These are phyloP conservation scores for Podospora australis DNA, from an alignment of 495 filamentous ascomycete species.

Conservation along the genomic window DNA sequence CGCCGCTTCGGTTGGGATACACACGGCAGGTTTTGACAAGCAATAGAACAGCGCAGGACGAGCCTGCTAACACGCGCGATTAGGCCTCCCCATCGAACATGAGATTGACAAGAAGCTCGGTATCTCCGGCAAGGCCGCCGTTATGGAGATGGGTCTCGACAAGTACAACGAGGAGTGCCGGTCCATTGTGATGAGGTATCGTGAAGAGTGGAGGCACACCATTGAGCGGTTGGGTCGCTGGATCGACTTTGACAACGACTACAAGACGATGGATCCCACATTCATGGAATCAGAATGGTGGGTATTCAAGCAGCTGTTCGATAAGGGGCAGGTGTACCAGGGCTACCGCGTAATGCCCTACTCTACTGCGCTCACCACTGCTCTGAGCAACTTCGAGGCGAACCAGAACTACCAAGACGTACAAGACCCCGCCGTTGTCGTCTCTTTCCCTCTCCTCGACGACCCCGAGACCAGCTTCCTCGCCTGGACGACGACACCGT, in stretches of 20 bases:
- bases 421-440: slow-evolving; percentile 86
- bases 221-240: slow-evolving; percentile 89
- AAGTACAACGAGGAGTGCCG: slow-evolving; percentile 92
- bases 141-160: slow-evolving; percentile 77
- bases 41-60: no score
- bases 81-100: slow-evolving; percentile 88
- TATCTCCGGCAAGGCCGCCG: slow-evolving; percentile 82
- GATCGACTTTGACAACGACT: slow-evolving; percentile 98
- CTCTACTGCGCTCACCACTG: slow-evolving; percentile 83
- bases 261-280: slow-evolving; percentile 92
- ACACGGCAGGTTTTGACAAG: no score
- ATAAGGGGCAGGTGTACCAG: slow-evolving; percentile 82
- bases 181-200: slow-evolving; percentile 90
- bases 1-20: slow-evolving; percentile 75
- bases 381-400: slow-evolving; percentile 89
- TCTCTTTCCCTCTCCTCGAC: slow-evolving; percentile 74
- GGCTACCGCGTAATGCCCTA: slow-evolving; percentile 92
- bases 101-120: slow-evolving; percentile 98
- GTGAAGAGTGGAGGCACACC: slow-evolving; percentile 81
- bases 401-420: slow-evolving; percentile 93
- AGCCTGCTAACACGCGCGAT: no score
- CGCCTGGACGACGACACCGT: slow-evolving; percentile 94
- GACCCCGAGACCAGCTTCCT: slow-evolving; percentile 72
- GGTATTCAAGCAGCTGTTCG: slow-evolving; percentile 89
- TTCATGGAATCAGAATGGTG: slow-evolving; percentile 98